Base-by-base conservation (phyloP, 2,329 filamentous ascomycete species). In the Juglanconis oblonga region DNA sequence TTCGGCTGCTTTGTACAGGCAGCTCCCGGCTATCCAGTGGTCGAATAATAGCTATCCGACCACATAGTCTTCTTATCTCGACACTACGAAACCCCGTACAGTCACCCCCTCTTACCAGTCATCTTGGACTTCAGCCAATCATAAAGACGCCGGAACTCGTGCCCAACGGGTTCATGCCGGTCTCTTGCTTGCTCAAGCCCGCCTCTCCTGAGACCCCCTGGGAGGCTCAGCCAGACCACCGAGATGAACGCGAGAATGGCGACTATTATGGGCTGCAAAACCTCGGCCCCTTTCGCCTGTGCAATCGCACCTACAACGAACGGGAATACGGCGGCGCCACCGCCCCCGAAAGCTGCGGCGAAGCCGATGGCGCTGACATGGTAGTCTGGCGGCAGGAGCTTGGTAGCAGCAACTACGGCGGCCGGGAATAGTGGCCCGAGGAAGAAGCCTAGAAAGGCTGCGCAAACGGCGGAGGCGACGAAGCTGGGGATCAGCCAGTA, bases 341-440 rank as follows among this genome's bases (percentile, higher is more conserved):
- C 83, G 0, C 89, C 88, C 3, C 91, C 91, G 71, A 94, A 86
- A 0, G 91, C 90, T 1, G 89, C 86, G 0, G 88, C 88, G 67
- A 96, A 94, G 0, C 91, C 91, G 63, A 96, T 91, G 0, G 87
- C 86, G n/a, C 83, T 85, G 47, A 95, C 89, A 67, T 96, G 92
- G 32, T 92, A 77, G 62, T 90, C 82, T 44, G 79, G 80, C 0
- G 91, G 90, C 1, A 96, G 77, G 4, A 95, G 77, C 66, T 91
- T 92, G 0, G 89, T 91, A 4, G 87, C 85, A 1, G 85, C 85
- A 0, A 93, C 86, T 9, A 95, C 82, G 0, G 85, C 89, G 1
- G 87, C 88, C 0, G 91, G 90, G 69, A 93, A 95, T 24, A 95
- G 73, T 0, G 91, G 91, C 0, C 91, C 91, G 0, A 94, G 79